These are phyloP conservation scores for Triadica sebifera DNA, from an alignment of 345 rosid genomes.

Conservation along the genomic window DNA sequence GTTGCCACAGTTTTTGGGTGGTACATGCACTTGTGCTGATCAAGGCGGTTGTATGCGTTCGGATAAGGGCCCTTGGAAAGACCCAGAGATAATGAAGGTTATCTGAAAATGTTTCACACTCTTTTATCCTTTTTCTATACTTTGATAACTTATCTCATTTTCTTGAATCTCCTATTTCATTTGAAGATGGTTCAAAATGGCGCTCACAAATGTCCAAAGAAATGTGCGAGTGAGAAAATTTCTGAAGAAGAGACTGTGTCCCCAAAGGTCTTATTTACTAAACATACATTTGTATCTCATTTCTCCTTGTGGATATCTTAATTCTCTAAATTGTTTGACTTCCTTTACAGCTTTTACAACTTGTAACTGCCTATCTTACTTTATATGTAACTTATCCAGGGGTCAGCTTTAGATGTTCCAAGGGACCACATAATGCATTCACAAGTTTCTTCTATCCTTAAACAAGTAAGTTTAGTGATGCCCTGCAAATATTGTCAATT, in stretches of 20 bases:
- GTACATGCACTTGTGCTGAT: constrained; percentile 82
- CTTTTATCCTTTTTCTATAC: constrained; percentile 6
- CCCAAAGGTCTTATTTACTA: constrained; percentile 42
- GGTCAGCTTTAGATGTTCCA: constrained; percentile 25
- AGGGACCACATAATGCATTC: constrained; percentile 19
- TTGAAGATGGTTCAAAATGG: constrained; percentile 74
- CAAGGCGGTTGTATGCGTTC: constrained; percentile 87
- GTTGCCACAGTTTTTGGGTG: constrained; percentile 89
- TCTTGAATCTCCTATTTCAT: neutral
- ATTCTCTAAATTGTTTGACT: neutral
- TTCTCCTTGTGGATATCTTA: neutral
- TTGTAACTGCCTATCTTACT: constrained; percentile 7
- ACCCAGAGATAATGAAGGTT: constrained; percentile 73
- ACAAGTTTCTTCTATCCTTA: constrained; percentile 31
- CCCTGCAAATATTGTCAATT: neutral
- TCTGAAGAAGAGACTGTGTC: constrained; percentile 39
- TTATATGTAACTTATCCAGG: constrained; percentile 34
- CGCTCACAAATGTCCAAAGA: constrained; percentile 59
- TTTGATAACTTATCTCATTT: neutral
- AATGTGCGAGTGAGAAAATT: constrained; percentile 27
- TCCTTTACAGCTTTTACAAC: neutral
- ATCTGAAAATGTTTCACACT: neutral
- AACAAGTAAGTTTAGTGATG: constrained; percentile 35
- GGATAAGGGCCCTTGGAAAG: constrained; percentile 96
- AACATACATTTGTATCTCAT: neutral